Conservation (phyloP, 2,329 filamentous ascomycete species). For the Didymella sp. region DNA sequence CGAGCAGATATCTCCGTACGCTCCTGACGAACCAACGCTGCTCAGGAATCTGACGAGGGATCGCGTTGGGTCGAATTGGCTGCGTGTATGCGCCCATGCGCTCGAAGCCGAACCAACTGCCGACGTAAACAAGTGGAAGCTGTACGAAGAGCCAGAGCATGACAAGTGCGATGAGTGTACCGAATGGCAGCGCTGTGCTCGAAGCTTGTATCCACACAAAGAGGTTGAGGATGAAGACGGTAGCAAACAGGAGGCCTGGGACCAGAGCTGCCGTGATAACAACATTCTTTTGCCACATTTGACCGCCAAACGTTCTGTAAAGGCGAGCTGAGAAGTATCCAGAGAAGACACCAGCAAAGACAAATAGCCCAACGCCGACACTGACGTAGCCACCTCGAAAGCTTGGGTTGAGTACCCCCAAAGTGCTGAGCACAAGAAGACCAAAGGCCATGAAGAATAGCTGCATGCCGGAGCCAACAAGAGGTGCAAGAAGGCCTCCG, state of each 20-base stretch:
- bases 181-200: conserved; percentile 84
- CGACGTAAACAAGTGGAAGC: conserved; percentile 81
- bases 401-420: conserved; percentile 82
- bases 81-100: conserved; percentile 75
- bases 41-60: conserved; percentile 75
- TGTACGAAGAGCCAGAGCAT: conserved; percentile 85
- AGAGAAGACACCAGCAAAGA: conserved; percentile 83
- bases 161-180: conserved; percentile 75
- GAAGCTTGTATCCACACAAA: conserved; percentile 92
- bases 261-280: conserved; percentile 76
- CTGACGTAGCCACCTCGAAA: conserved; percentile 91
- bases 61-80: conserved; percentile 76
- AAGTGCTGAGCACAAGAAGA: conserved; percentile 73
- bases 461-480: conserved; percentile 86
- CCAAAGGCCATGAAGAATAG: conserved; percentile 81
- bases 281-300: conserved; percentile 77
- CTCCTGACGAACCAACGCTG: conserved; percentile 78
- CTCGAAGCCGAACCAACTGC: conserved; percentile 78
- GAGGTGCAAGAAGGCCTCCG: conserved; percentile 76
- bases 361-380: conserved; percentile 80
- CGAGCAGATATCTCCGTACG: conserved; percentile 69
- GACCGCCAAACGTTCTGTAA: conserved; percentile 82
- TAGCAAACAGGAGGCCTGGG: conserved; percentile 76
- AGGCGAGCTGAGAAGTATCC: conserved; percentile 86
- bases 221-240: conserved; percentile 81